These are phyloP conservation scores for Flaveria linearis DNA, from an alignment of 129 eudicot genomes.

Conservation along the genomic window DNA sequence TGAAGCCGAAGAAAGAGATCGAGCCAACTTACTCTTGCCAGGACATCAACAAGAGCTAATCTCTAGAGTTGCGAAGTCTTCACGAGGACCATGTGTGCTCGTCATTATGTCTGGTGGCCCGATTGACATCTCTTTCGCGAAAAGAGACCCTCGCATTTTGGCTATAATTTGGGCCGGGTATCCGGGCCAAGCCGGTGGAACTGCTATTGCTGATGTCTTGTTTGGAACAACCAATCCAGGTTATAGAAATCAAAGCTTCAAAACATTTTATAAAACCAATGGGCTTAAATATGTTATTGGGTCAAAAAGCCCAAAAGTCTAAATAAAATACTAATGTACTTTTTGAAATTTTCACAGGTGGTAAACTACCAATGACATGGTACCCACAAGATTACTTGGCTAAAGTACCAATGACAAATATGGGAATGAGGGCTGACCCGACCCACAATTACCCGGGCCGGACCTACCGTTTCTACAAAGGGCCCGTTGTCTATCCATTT, in stretches of 20 bases:
- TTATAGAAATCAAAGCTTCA: slow-evolving; percentile 2
- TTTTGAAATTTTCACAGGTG: slow-evolving; percentile 50
- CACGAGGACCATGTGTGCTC: slow-evolving; percentile 73
- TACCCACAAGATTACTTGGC: no score
- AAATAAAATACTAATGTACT: neutral
- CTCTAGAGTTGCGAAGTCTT: slow-evolving; percentile 64
- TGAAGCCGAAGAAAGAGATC: slow-evolving; percentile 74
- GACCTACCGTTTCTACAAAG: slow-evolving; percentile 87
- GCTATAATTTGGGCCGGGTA: slow-evolving; percentile 94
- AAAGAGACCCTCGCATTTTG: slow-evolving; percentile 55
- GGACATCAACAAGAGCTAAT: slow-evolving; percentile 92
- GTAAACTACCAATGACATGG: slow-evolving; percentile 94
- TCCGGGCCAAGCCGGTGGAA: slow-evolving; percentile 94
- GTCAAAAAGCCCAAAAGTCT: slow-evolving; percentile 11
- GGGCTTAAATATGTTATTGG: neutral
- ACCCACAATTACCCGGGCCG: slow-evolving; percentile 91
- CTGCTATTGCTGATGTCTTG: slow-evolving; percentile 78
- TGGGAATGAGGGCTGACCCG: slow-evolving; percentile 84
- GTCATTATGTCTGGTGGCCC: slow-evolving; percentile 94
- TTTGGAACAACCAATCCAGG: slow-evolving; percentile 91
- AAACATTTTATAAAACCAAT: neutral
- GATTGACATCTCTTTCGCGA: slow-evolving; percentile 68
- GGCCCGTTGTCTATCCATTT: slow-evolving; percentile 81
- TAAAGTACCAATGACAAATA: slow-evolving; percentile 88
- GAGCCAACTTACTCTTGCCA: slow-evolving; percentile 62